Percentiles rank a stretch among this genome's conserved stretches.
Evolutionary conservation across 1,284 basidiomycete genomes (phyloP).

Genomic region (Meripilus lineatus): DNA sequence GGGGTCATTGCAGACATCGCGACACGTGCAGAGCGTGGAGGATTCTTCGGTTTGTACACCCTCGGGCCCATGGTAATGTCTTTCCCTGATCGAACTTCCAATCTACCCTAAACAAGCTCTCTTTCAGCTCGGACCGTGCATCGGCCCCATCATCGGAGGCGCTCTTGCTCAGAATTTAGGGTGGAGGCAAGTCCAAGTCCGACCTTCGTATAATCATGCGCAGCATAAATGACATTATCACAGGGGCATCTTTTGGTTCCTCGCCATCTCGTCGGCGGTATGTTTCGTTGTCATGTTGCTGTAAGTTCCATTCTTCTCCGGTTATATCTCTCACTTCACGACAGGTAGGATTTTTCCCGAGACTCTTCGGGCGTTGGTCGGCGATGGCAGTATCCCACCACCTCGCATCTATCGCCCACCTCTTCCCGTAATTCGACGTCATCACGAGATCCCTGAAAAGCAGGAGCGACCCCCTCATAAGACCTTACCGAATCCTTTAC

Average conservation of each 20-base stretch:
- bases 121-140: conserved; percentile 31
- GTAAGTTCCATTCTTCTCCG: conserved; percentile 43
- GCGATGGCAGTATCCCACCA: conserved; percentile 51
- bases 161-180: conserved; percentile 51
- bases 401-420: conserved; percentile 46
- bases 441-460: conserved; percentile 16
- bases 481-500: conserved; percentile 52
- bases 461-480: conserved; percentile 27
- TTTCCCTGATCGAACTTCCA: not conserved
- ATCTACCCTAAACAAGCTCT: not conserved
- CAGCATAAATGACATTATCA: not conserved
- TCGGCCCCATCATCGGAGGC: conserved; percentile 52
- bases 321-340: not conserved
- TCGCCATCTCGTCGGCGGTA: conserved; percentile 54
- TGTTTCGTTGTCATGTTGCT: conserved; percentile 51
- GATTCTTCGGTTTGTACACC: conserved; percentile 33
- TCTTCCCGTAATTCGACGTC: conserved; percentile 47
- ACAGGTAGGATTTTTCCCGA: conserved; percentile 40
- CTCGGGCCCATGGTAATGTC: conserved; percentile 33
- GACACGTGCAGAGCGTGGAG: conserved; percentile 32
- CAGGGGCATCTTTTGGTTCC: conserved; percentile 78
- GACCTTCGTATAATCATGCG: not conserved
- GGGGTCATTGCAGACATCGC: conserved; percentile 39
- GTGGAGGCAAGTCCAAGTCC: conserved; percentile 66
- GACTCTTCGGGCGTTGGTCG: conserved; percentile 47